Evolutionary conservation across 768 basidiomycete genomes (phyloP), one percentile per base, ranked within the genome.

Genomic region (Russula foetens): DNA sequence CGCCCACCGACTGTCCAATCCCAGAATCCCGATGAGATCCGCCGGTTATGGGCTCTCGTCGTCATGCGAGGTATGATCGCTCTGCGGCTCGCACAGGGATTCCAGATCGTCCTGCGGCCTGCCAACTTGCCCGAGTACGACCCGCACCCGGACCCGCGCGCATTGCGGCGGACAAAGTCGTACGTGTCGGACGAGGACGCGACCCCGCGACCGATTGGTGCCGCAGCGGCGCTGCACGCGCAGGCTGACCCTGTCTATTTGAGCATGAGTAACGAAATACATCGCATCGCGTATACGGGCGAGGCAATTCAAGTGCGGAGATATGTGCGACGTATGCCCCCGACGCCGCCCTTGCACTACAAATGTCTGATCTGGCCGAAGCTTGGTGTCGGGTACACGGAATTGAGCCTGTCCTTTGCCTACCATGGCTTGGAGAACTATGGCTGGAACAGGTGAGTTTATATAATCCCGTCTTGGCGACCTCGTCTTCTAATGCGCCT

Each of bases 51-150:
- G 86, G 90, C 88, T 0, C 71, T 90, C 24, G 82, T 79, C 2
- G 86, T 92, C 19, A 92, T 98, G 89, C 83, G 88, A 28, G 92
- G 90, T 35, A 95, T 98, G 90, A 91, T 91, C 1, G 92, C 90
- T 4, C 86, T 97, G 47, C 81, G 96, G 24, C 79, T 98, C 14
- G 85, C 90, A 14, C 93, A 98, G 71, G 95, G 95, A 23, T 98
- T 98, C 72, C 96, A 98, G 70, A 91, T 98, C 67, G 84, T 97
- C 23, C 75, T 94, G 19, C 77, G 79, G 24, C 78, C 82, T 9
- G 63, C 69, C 17, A 12, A 71, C 53, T 55, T 58, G 1, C 61
- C 66, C 1, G 60, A 69, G 46, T 24, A 58, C 50, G 72, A 76
- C 17, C 75, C 76, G 35, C 71, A 70, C n/a, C 47, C 53, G 7